Evolutionary conservation across 495 filamentous ascomycete genomes (phyloP).

Genomic region (Penicillium taxi): DNA sequence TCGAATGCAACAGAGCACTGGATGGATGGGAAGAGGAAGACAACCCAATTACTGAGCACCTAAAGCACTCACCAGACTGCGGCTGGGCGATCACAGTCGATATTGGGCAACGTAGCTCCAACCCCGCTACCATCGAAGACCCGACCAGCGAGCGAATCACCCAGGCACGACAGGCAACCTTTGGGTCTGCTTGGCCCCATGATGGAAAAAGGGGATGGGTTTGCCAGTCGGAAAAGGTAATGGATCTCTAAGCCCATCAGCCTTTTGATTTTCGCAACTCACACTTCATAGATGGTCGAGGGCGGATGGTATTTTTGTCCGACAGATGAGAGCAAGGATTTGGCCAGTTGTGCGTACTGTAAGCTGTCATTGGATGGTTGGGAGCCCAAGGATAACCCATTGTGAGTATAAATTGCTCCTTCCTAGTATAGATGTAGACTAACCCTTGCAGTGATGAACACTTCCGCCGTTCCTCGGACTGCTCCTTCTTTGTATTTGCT

Average conservation of each 20-base stretch:
- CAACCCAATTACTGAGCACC: slow-evolving; percentile 71
- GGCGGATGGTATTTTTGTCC: slow-evolving; percentile 93
- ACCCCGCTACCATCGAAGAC: slow-evolving; percentile 57
- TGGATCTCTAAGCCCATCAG: too few species aligned
- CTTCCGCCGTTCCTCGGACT: slow-evolving; percentile 64
- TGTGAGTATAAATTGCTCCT: slow-evolving; percentile 44
- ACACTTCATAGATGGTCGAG: slow-evolving; percentile 64
- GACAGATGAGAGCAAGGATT: slow-evolving; percentile 67
- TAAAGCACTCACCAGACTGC: slow-evolving; percentile 71
- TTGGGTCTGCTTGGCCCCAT: slow-evolving; percentile 73
- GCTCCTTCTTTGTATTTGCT: slow-evolving; percentile 66
- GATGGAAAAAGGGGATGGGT: slow-evolving; percentile 81
- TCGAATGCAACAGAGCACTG: slow-evolving; percentile 67
- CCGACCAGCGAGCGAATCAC: slow-evolving; percentile 61
- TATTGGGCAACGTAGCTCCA: slow-evolving; percentile 57
- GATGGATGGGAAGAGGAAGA: slow-evolving; percentile 88
- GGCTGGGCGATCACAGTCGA: slow-evolving; percentile 80
- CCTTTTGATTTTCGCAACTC: too few species aligned
- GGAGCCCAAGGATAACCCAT: slow-evolving; percentile 84
- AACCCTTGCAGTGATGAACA: slow-evolving; percentile 67
- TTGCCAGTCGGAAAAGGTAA: slow-evolving; percentile 79
- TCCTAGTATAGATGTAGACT: slow-evolving; percentile 18
- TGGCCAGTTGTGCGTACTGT: slow-evolving; percentile 84
- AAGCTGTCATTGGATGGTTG: slow-evolving; percentile 78
- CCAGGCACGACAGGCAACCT: slow-evolving; percentile 73